Base-by-base conservation (phyloP, 495 filamentous ascomycete genomes). In the Xylaria cubensis region DNA sequence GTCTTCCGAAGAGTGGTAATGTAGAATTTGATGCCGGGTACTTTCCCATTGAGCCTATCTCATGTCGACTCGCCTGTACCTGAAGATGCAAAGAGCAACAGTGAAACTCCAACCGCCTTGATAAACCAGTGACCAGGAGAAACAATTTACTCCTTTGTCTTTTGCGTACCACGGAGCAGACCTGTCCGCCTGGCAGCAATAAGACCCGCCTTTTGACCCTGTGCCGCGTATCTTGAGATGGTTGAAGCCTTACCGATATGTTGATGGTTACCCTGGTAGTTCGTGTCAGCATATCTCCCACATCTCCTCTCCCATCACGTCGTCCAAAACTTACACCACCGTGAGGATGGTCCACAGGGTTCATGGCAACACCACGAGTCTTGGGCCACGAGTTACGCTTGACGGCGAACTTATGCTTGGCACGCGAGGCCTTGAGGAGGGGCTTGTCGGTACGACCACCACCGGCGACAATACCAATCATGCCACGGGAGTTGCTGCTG, bases 361-460 rank as follows among this genome's bases (percentile, higher is more conserved):
- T 99, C 96, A 99, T 99, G 84, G 96, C 96, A 90, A 99, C 96
- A 97, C 96, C 96, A 94, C 96, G 95, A 90, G 96, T 99, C 93
- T 97, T 98, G 84, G 97, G 96, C 96, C 97, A 98, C 80, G 90
- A 93, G 93, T 98, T 98, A 82, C 97, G 93, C 94, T 99, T 99
- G 87, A 97, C 96, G 76, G 93, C 94, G 88, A 97, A 98, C 92
- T 99, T 98, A 84, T 97, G 94, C 93, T 96, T 97, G 80, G 95
- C 95, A 81, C 95, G 93, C 75, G 95, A 97, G 76, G 95, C 95
- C 94, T 98, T 99, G 77, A 99, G 89, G 80, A 99, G 86, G 79
- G 96, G 96, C 90, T 99, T 99, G 90, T 99, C 96, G 81, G 96
- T 99, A 85, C 96, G 89, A 85, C 97, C 96, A 91, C 96, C 96